Evolutionary conservation across 305 asterid species (phyloP), one percentile per base, ranked within the genome.

Genomic region (Salvia sclarea): DNA sequence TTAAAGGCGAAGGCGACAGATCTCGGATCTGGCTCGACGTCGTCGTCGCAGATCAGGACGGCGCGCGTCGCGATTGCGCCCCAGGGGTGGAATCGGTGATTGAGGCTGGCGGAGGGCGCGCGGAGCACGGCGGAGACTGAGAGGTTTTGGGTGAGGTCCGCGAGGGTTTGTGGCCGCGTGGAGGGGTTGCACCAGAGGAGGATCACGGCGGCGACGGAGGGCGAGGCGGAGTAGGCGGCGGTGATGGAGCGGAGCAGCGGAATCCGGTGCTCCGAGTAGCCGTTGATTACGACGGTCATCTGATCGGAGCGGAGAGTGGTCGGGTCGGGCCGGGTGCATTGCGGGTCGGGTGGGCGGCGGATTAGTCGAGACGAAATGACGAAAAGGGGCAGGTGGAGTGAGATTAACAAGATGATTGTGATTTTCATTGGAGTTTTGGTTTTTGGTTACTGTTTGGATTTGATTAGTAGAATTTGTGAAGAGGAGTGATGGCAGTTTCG

Each of bases 1-100:
- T 59, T 57, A 82, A 88, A 86, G n/a, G 98, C 93, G 79, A 85
- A 88, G 54, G 82, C 44, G 35, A 92, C 75, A 41, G 95, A 85
- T 0, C 59, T 53, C 45, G 73, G 76, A 35, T 83, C 88, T 53
- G 94, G 86, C 35, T 77, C 87, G 41, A 92, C 63, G 70, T 92
- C 97, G 81, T 88, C 98, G 74, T 86, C 98, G 73, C 96, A 90
- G 81, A 92, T 84, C 78, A 92, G 90, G 44, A 90, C 95, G 31
- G 83, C 87, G 21, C 78, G 84, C 8, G 95, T 92, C 12, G 62
- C 44, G 68, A 88, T 86, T 11, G 68, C 25, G 11, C 59, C 61
- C 75, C 86, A 77, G 0, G 98, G 98, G 80, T 75, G 64, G 87
- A 90, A 92, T 0, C 97, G 78, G 78, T 85, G 69, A 63, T 92